Percentiles rank a stretch among this genome's conserved stretches.
These are phyloP conservation scores for Ogataea chonburiensis DNA, from an alignment of 805 yeast genomes.

Conservation along the genomic window DNA sequence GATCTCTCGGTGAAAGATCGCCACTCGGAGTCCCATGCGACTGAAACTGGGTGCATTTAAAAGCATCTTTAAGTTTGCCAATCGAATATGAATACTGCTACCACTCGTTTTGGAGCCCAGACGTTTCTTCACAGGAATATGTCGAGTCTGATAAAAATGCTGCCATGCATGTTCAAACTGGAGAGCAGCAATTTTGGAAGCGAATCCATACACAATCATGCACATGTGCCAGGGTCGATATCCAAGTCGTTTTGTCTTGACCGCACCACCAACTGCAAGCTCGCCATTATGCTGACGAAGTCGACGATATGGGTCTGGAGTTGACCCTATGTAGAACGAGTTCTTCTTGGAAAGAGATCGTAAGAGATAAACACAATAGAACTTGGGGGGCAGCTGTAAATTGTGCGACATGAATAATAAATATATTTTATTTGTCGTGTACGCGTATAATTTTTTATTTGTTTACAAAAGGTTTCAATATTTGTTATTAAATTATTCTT, in stretches of 20 bases:
- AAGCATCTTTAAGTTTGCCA: constrained; percentile 49
- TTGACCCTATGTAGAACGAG: constrained; percentile 76
- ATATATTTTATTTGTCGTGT: constrained; percentile 5
- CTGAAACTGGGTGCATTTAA: constrained; percentile 43
- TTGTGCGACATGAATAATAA: constrained; percentile 6
- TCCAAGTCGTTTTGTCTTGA: constrained; percentile 53
- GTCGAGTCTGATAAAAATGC: constrained; percentile 65
- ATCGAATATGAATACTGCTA: constrained; percentile 42
- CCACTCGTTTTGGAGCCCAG: constrained; percentile 40
- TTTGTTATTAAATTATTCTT: constrained; percentile 6
- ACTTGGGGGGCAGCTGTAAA: constrained; percentile 19
- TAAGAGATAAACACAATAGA: constrained; percentile 72
- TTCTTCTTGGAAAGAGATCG: constrained; percentile 56
- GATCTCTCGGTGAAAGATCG: constrained; percentile 40
- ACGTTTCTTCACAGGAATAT: constrained; percentile 43
- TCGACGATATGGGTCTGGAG: constrained; percentile 69
- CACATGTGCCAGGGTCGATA: constrained; percentile 76
- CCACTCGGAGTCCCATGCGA: constrained; percentile 44
- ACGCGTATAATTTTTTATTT: constrained; percentile 1
- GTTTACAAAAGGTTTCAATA: constrained; percentile 5
- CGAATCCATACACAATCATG: constrained; percentile 66
- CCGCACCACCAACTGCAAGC: constrained; percentile 64
- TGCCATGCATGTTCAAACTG: constrained; percentile 89
- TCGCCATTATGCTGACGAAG: constrained; percentile 80
- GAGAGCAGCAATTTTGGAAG: constrained; percentile 63